These are phyloP conservation scores for Saccharum officinarum DNA, from an alignment of 176 grass and related monocot genomes.

Conservation along the genomic window DNA sequence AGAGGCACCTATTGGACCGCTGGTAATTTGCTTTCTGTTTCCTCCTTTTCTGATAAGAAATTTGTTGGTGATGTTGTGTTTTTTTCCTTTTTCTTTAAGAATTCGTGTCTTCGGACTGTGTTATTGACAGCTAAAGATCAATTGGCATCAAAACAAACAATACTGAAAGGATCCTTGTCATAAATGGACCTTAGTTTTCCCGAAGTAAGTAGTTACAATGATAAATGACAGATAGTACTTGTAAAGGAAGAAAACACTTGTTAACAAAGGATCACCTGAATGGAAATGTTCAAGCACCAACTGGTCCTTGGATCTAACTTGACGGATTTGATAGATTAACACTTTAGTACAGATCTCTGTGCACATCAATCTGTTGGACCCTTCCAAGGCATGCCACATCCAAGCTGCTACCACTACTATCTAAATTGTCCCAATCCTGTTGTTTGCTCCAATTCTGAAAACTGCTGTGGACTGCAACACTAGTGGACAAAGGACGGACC, in stretches of 20 bases:
- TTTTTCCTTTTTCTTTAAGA: background rate
- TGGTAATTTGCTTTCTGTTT: conserved; percentile 61
- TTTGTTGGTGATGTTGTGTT: background rate
- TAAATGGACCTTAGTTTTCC: background rate
- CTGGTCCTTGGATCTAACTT: background rate
- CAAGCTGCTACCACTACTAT: background rate
- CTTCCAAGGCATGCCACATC: background rate
- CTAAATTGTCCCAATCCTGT: background rate
- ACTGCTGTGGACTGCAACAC: background rate
- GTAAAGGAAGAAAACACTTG: background rate
- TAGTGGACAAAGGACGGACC: background rate
- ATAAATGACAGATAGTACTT: background rate
- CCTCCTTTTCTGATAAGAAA: conserved; percentile 3
- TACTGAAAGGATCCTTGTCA: background rate
- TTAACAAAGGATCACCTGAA: background rate
- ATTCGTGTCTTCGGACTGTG: background rate
- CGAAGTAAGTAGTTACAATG: background rate
- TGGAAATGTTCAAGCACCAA: background rate
- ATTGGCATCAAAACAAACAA: background rate
- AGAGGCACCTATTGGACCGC: conserved; percentile 70
- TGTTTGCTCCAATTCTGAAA: background rate
- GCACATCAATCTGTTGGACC: background rate
- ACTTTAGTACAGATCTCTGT: background rate
- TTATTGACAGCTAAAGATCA: background rate
- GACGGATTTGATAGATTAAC: background rate